phyloP scores from a whole-genome alignment of 2,329 filamentous ascomycete species.

The Lachnellula occidentalis region DNA sequence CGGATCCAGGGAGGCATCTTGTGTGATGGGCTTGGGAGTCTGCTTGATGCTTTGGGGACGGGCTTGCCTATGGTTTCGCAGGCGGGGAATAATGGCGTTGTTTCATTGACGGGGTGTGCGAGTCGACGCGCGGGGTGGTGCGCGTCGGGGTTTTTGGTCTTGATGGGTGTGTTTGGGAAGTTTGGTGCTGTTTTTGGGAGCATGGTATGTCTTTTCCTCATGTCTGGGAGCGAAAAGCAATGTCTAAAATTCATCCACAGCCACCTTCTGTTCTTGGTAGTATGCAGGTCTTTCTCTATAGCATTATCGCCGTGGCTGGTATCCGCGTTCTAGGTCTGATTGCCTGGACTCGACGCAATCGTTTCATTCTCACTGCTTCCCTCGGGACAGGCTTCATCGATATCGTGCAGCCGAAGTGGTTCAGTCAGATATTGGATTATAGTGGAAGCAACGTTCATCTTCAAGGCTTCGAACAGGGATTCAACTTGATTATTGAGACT shows the following conservation, averaged over 20 bases:
- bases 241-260: not conserved
- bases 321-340: constrained; percentile 60
- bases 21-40: constrained; percentile 60
- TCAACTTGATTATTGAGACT: constrained; percentile 37
- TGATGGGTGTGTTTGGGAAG: constrained; percentile 68
- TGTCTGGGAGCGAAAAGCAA: not conserved
- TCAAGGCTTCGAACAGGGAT: constrained; percentile 36
- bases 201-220: constrained; percentile 35
- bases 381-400: constrained; percentile 53
- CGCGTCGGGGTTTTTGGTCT: constrained; percentile 57
- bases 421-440: constrained; percentile 35
- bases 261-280: constrained; percentile 45
- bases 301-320: constrained; percentile 59
- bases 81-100: constrained; percentile 66
- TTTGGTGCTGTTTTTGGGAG: constrained; percentile 63
- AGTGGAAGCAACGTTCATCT: constrained; percentile 33
- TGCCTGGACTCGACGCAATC: constrained; percentile 58
- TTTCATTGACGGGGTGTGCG: constrained; percentile 61
- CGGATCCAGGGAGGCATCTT: constrained; percentile 64
- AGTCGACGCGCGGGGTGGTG: constrained; percentile 64
- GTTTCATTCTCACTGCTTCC: constrained; percentile 59
- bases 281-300: constrained; percentile 60
- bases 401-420: constrained; percentile 37
- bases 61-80: constrained; percentile 65
- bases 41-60: constrained; percentile 58